Percentiles rank a stretch among this genome's conserved stretches.
Evolutionary conservation across 805 yeast species (phyloP).

Genomic region (Metschnikowia gelsemii): DNA sequence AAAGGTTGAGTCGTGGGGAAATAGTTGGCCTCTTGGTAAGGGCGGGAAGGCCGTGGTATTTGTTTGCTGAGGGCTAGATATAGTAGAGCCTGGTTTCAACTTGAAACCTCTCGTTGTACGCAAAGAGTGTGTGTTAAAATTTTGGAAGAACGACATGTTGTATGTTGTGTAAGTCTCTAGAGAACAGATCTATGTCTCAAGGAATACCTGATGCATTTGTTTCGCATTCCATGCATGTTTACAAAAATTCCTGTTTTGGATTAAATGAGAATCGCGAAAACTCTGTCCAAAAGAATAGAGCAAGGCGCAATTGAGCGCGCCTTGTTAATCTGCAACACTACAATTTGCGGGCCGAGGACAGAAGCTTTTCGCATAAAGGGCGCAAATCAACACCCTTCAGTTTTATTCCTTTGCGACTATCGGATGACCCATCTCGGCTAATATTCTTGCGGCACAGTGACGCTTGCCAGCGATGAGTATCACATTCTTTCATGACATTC

Average conservation of each 20-base stretch:
- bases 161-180: background rate
- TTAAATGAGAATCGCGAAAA: conserved; percentile 7
- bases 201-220: background rate
- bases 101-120: conserved; percentile 45
- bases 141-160: conserved; percentile 41
- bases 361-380: conserved; percentile 6
- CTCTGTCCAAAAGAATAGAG: background rate
- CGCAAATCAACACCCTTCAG: conserved; percentile 10
- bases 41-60: conserved; percentile 35
- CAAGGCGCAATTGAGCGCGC: background rate
- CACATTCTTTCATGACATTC: conserved; percentile 23
- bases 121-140: conserved; percentile 44
- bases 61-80: conserved; percentile 38
- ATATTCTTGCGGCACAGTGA: conserved; percentile 7
- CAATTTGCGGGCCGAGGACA: no score
- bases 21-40: conserved; percentile 19
- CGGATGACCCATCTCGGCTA: background rate
- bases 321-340: no score
- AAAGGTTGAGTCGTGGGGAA: conserved; percentile 11
- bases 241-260: conserved; percentile 18
- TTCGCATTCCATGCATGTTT: conserved; percentile 14
- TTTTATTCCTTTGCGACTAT: conserved; percentile 6
- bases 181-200: background rate
- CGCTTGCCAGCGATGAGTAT: conserved; percentile 8
- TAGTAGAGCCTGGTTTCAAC: conserved; percentile 40